Evolutionary conservation across 2,329 filamentous ascomycete species (phyloP).

Genomic region (Metarhizium rileyi): DNA sequence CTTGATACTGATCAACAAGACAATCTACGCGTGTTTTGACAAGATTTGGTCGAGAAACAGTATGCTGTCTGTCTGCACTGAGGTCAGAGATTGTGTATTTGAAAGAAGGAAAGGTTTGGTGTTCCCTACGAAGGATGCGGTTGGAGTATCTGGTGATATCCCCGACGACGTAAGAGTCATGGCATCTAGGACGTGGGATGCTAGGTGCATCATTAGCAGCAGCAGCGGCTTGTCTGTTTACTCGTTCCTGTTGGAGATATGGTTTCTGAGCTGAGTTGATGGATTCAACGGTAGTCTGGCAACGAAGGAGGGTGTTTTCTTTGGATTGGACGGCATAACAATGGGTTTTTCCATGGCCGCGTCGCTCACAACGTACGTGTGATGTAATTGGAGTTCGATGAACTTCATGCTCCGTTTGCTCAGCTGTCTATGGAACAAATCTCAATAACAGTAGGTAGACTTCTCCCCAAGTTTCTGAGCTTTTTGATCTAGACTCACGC

Average conservation of each 20-base stretch:
- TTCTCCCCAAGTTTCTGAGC: no score
- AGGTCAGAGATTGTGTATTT: conserved; percentile 13
- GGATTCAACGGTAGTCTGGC: conserved; percentile 12
- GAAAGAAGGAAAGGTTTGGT: not conserved
- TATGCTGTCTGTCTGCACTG: conserved; percentile 15
- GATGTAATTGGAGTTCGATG: no score
- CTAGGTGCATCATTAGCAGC: conserved; percentile 7
- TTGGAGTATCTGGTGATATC: not conserved
- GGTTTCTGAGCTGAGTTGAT: conserved; percentile 10
- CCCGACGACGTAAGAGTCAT: not conserved
- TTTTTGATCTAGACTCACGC: no score
- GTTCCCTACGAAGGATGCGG: not conserved
- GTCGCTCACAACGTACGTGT: not conserved
- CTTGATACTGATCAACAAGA: no score
- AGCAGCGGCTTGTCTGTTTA: conserved; percentile 9
- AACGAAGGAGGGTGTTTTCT: conserved; percentile 10
- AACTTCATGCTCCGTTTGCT: no score
- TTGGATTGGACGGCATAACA: conserved; percentile 10
- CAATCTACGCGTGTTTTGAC: no score
- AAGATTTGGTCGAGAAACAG: conserved; percentile 17
- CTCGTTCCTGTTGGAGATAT: conserved; percentile 12
- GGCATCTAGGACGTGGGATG: not conserved
- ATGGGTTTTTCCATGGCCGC: conserved; percentile 10
- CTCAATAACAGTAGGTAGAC: no score
- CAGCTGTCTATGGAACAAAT: no score